phyloP scores from a whole-genome alignment of 83 land plant genomes.

The Larix sibirica region DNA sequence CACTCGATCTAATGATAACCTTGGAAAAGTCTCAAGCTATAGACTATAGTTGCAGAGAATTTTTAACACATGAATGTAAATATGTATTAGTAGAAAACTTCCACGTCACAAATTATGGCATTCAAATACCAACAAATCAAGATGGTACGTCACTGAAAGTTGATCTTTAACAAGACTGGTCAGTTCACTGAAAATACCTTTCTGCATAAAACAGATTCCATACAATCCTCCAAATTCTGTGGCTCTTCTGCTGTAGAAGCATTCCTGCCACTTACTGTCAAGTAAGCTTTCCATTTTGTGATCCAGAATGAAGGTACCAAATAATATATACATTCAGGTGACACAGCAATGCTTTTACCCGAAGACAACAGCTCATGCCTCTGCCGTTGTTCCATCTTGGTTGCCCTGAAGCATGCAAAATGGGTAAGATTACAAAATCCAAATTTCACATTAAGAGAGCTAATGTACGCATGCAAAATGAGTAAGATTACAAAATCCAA shows the following conservation, averaged over 20 bases:
- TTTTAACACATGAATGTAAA: not conserved
- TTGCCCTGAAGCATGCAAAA: conserved; percentile 52
- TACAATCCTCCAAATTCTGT: conserved; percentile 52
- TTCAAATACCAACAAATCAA: not conserved
- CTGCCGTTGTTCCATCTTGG: conserved; percentile 74
- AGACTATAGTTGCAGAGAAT: not conserved
- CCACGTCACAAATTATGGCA: not conserved
- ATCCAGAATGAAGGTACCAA: conserved; percentile 89
- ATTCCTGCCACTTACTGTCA: conserved; percentile 72
- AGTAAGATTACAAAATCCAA: not conserved
- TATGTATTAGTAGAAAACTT: not conserved
- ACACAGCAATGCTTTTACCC: conserved; percentile 59
- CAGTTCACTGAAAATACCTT: conserved; percentile 44
- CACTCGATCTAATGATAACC: not conserved
- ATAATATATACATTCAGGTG: conserved; percentile 51
- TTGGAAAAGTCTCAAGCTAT: not conserved
- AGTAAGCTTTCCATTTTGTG: conserved; percentile 70
- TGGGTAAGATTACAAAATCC: not conserved
- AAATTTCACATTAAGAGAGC: not conserved
- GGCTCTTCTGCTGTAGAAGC: conserved; percentile 58
- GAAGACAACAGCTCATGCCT: conserved; percentile 80
- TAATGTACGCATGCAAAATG: not conserved
- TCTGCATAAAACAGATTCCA: conserved; percentile 70
- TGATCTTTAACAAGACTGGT: not conserved
- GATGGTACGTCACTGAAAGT: not conserved